These are phyloP conservation scores for Glomus cerebriforme DNA, from an alignment of 192 early-diverging fungal genomes.

Conservation along the genomic window DNA sequence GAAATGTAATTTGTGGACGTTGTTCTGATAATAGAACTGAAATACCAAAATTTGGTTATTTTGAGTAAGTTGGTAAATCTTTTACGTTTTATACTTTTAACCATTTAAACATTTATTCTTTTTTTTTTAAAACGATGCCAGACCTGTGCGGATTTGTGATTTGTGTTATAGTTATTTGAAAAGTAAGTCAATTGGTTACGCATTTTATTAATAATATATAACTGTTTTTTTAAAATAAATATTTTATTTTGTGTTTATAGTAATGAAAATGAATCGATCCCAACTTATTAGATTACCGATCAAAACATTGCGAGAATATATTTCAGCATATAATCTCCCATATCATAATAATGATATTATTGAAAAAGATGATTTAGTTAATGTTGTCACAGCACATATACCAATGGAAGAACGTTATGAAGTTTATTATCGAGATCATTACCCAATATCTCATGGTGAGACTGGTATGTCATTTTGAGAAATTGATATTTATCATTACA, in stretches of 20 bases:
- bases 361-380: conserved; percentile 45
- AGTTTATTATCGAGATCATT: conserved; percentile 19
- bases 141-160: conserved; percentile 9
- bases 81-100: too few species aligned
- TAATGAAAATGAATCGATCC: conserved; percentile 33
- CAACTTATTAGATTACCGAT: conserved; percentile 27
- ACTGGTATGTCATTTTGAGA: background rate
- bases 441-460: conserved; percentile 4
- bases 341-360: conserved; percentile 32
- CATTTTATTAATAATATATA: background rate
- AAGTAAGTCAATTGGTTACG: background rate
- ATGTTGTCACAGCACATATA: conserved; percentile 29
- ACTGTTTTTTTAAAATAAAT: background rate
- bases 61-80: conserved; percentile 32
- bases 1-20: conserved; percentile 37
- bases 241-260: conserved; percentile 10
- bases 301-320: conserved; percentile 37
- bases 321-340: conserved; percentile 41
- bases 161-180: conserved; percentile 13
- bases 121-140: background rate
- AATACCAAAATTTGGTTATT: conserved; percentile 42
- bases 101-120: background rate
- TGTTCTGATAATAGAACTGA: conserved; percentile 37
- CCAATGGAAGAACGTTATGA: conserved; percentile 16
- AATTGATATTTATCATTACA: too few species aligned